Evolutionary conservation across 2,329 filamentous ascomycete genomes (phyloP).

Genomic region (Zelopaecilomyces penicillatus): DNA sequence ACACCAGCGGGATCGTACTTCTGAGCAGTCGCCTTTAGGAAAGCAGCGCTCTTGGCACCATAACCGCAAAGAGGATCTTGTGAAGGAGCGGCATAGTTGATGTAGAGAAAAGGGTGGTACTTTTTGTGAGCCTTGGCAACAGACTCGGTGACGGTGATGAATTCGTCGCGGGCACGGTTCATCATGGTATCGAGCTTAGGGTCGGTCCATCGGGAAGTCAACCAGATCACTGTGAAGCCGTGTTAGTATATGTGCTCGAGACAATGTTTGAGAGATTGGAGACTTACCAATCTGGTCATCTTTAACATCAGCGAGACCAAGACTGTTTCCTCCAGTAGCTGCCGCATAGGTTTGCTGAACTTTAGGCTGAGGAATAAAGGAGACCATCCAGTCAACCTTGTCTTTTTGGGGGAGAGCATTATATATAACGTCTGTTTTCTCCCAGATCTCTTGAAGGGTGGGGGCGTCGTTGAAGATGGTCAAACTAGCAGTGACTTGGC

Average conservation of each 20-base stretch:
- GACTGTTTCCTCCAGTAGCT: conserved; percentile 8
- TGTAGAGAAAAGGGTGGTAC: conserved; percentile 19
- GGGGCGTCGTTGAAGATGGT: conserved; percentile 9
- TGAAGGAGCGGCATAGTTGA: conserved; percentile 33
- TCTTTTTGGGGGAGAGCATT: conserved; percentile 7
- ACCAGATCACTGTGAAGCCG: conserved; percentile 6
- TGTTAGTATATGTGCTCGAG: too few species aligned
- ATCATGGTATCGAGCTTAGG: conserved; percentile 5
- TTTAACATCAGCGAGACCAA: conserved; percentile 4
- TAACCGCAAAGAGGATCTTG: conserved; percentile 32
- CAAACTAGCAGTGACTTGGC: conserved; percentile 9
- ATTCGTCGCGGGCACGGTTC: conserved; percentile 2
- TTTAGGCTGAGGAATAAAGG: conserved; percentile 9
- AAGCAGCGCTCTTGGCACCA: conserved; percentile 25
- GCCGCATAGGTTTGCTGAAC: conserved; percentile 6
- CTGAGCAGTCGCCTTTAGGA: conserved; percentile 17
- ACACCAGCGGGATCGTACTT: conserved; percentile 26
- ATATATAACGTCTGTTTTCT: conserved; percentile 7
- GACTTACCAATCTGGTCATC: conserved; percentile 9
- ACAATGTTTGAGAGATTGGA: background rate
- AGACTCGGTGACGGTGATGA: conserved; percentile 2
- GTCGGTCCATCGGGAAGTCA: conserved; percentile 9
- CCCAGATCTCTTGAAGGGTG: conserved; percentile 8
- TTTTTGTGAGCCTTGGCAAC: conserved; percentile 6
- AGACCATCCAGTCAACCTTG: conserved; percentile 12